Evolutionary conservation across 371 early-diverging fungal species (phyloP), one percentile per base, ranked within the genome.

Genomic region (Rhizopus microsporus): DNA sequence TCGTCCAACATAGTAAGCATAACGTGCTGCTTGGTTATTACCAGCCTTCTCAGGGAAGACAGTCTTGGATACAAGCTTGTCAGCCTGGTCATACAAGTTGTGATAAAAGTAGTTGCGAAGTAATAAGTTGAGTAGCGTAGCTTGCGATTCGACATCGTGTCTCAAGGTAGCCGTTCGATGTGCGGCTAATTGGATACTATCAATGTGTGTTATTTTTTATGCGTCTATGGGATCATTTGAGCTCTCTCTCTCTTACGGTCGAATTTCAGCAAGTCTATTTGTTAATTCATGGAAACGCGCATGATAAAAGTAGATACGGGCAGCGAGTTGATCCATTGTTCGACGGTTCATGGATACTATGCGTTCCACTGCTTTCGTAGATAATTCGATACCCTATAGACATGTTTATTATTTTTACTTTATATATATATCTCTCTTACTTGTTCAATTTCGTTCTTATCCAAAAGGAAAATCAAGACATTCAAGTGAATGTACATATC

Each of bases 71-170:
- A 94, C 90, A 52, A 98, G 86, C 67, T 95, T 92, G 70, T 96
- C 96, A 1, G 99, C 99, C 75, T 97, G 97, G 44, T 97, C 98
- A 59, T 91, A 92, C 30, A 94, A 82, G 71, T 96, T 95, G 80
- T 89, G 88, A 60, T 88, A 82, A 64, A 98, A 87, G 70, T 94
- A 95, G 75, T 92, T 93, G 67, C 95, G 85, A 59, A 97, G 74
- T 31, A 96, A 68, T 42, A 95, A 69, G 63, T 97, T 98, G 57
- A 97, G 71, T 46, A 97, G 62, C 13, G 94, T 95, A 13, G 96
- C 97, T 58, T 84, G 85, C 40, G 76, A 69, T 58, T 97, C 97
- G 61, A 88, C 89, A 72, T 96, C 96, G 49, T 87, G 88, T 51
- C 93, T 81, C 49, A 97, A 80, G 4, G 93, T 91, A 13, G 97